Evolutionary conservation across 768 basidiomycete genomes (phyloP), one percentile per base, ranked within the genome.

Genomic region (Crepidotus variabilis): DNA sequence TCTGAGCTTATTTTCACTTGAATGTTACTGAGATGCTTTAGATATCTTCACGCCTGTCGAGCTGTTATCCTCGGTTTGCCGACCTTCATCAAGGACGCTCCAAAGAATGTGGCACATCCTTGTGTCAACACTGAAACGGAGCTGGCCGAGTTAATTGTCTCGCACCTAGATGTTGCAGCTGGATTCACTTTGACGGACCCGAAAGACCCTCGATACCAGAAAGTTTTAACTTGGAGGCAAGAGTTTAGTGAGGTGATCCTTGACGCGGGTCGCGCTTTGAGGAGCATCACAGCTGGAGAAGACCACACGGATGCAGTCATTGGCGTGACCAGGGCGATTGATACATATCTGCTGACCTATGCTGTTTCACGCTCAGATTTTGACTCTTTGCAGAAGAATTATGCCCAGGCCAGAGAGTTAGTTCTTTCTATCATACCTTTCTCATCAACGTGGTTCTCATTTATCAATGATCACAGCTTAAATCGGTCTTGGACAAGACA

Each of bases 221-320:
- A 74, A 47, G 83, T 86, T 18, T 69, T 75, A 14, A 67, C 73
- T 0, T 79, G 86, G 60, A 84, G 88, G 32, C 65, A 72, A 22
- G 80, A 84, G 14, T 89, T 89, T 61, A 93, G 90, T 2, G 70
- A 81, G 34, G 72, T 91, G 10, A 70, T 91, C 35, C 84, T 89
- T 57, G 72, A 72, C 32, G 92, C 92, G 1, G 85, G 92, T 1
- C 75, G 72, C 20, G 76, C 83, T 14, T 72, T 94, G 36, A 82
- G 84, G 35, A 78, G 81, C 62, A 78, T 81, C 45, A 80, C 77
- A 11, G 81, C 80, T 46, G 84, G 81, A 33, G 91, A 92, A 68
- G 90, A 93, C 66, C 89, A 92, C 59, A 88, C 92, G 46, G 95
- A 98, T 67, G 88, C 91, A 4, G 84, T 96, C 32, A 79, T 91